These are phyloP conservation scores for Pyricularia sp. DNA, from an alignment of 2,329 filamentous ascomycete species.

Conservation along the genomic window DNA sequence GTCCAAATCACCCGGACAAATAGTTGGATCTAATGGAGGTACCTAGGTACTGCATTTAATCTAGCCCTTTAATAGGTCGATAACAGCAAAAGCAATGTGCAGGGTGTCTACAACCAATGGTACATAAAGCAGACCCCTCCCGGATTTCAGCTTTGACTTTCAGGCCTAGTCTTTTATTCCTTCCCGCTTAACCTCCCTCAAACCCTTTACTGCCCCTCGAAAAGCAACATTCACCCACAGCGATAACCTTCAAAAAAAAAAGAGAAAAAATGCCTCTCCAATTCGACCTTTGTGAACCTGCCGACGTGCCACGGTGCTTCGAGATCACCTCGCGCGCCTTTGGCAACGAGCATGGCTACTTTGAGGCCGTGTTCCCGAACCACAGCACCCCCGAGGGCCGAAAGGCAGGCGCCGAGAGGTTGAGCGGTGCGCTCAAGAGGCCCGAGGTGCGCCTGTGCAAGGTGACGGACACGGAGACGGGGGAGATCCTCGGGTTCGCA, in stretches of 20 bases:
- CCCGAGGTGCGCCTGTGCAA: neutral
- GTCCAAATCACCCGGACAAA: no score
- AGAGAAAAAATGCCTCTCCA: neutral
- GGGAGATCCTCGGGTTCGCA: neutral
- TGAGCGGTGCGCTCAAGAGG: neutral
- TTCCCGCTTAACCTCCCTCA: neutral
- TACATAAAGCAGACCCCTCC: no score
- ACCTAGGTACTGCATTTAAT: no score
- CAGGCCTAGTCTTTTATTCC: no score
- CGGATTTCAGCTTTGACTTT: no score
- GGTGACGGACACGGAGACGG: neutral
- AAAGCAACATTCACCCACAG: neutral
- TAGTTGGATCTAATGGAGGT: no score
- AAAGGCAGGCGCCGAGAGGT: neutral
- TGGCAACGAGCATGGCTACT: neutral
- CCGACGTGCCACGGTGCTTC: slow-evolving; percentile 3
- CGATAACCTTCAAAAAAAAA: neutral
- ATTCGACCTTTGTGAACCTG: neutral
- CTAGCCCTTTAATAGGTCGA: no score
- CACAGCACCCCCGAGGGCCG: neutral
- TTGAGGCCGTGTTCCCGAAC: neutral
- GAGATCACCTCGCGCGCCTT: slow-evolving; percentile 1
- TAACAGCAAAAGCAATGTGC: no score
- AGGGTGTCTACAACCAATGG: no score
- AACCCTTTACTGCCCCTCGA: no score